Evolutionary conservation across 148 eudicot genomes (phyloP).

Genomic region (Chenopodium formosanum): DNA sequence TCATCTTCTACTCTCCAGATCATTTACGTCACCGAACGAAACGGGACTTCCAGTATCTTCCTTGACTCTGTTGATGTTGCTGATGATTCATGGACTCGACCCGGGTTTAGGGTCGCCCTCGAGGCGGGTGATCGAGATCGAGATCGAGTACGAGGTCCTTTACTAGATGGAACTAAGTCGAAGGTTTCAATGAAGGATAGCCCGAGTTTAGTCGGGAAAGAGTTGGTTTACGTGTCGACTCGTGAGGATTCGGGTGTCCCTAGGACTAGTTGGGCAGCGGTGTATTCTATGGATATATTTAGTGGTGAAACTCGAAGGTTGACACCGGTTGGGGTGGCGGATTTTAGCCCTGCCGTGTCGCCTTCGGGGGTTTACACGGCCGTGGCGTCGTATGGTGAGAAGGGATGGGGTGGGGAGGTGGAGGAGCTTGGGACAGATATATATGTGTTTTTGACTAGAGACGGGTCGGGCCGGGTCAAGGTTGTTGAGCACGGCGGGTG

Average conservation of each 20-base stretch:
- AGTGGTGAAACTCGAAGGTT: constrained; percentile 69
- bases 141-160: constrained; percentile 37
- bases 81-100: constrained; percentile 25
- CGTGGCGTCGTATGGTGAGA: constrained; percentile 70
- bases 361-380: constrained; percentile 82
- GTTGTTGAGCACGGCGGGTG: constrained; percentile 81
- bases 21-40: constrained; percentile 62
- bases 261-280: constrained; percentile 82
- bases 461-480: constrained; percentile 71
- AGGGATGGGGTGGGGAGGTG: constrained; percentile 71
- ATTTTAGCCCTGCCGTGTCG: constrained; percentile 90
- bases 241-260: constrained; percentile 56
- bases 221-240: constrained; percentile 65
- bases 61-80: constrained; percentile 35
- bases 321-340: constrained; percentile 69
- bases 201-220: constrained; percentile 68
- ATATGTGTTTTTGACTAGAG: constrained; percentile 56
- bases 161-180: constrained; percentile 21
- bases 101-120: constrained; percentile 35
- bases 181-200: constrained; percentile 64
- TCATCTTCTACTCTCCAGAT: constrained; percentile 33
- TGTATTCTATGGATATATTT: constrained; percentile 59
- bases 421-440: constrained; percentile 74
- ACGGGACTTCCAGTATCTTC: constrained; percentile 50
- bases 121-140: constrained; percentile 2